phyloP scores from a whole-genome alignment of 345 rosid species.

The Tarenaya hassleriana region DNA sequence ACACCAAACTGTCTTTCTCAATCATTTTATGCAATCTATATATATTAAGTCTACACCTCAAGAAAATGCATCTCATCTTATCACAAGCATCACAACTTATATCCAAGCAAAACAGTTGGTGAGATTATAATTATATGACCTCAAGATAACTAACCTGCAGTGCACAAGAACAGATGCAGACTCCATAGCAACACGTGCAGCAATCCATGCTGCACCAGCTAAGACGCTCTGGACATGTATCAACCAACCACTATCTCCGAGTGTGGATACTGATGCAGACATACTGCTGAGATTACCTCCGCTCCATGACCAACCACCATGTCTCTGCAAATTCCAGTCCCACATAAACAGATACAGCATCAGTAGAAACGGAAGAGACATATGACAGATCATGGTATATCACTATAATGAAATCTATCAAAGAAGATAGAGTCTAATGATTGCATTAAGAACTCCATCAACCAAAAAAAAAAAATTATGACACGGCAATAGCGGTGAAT shows the following conservation, averaged over 20 bases:
- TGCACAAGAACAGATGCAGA: constrained; percentile 96
- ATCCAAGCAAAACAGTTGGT: constrained; percentile 13
- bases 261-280: constrained; percentile 98
- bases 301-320: constrained; percentile 99
- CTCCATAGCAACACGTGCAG: constrained; percentile 85
- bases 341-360: constrained; percentile 20
- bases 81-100: constrained; percentile 11
- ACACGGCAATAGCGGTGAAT: neutral
- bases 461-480: constrained; percentile 8
- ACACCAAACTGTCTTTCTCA: neutral
- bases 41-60: constrained; percentile 13
- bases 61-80: constrained; percentile 14
- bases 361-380: constrained; percentile 11
- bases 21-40: constrained; percentile 7
- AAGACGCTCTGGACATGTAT: constrained; percentile 89
- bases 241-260: constrained; percentile 98
- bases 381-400: neutral
- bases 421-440: constrained; percentile 6
- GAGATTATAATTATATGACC: constrained; percentile 1
- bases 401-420: neutral
- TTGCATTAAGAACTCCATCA: constrained; percentile 1
- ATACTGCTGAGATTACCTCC: constrained; percentile 98
- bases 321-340: constrained; percentile 71
- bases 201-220: constrained; percentile 99
- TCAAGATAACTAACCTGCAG: constrained; percentile 62